Percentiles rank a stretch among this genome's conserved stretches.
Evolutionary conservation across 2,329 filamentous ascomycete species (phyloP).

Genomic region (Sporothrix euskadiensis): DNA sequence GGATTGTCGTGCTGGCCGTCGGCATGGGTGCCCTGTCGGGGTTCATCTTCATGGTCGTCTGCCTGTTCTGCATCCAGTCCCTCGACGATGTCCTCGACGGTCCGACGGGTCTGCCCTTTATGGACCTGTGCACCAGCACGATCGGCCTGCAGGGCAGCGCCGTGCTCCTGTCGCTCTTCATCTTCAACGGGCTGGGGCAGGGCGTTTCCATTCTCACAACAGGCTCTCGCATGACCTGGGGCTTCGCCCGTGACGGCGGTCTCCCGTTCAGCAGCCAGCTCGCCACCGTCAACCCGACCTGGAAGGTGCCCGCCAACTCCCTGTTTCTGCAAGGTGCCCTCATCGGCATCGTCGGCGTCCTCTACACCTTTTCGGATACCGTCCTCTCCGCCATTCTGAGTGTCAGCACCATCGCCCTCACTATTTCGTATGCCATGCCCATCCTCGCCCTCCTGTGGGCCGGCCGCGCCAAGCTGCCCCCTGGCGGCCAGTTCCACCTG

Average conservation of each 20-base stretch:
- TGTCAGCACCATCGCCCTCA: constrained; percentile 58
- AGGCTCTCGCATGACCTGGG: constrained; percentile 43
- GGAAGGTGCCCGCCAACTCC: constrained; percentile 43
- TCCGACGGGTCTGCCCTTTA: constrained; percentile 48
- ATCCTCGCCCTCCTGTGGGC: constrained; percentile 50
- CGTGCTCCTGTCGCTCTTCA: constrained; percentile 47
- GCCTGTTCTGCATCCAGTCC: constrained; percentile 29
- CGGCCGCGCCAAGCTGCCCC: constrained; percentile 55
- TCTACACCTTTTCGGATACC: constrained; percentile 56
- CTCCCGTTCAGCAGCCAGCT: constrained; percentile 46
- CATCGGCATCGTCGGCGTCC: constrained; percentile 28
- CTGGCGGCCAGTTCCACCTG: constrained; percentile 36
- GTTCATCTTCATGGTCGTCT: constrained; percentile 36
- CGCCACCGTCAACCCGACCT: constrained; percentile 40
- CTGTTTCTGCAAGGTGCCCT: constrained; percentile 25
- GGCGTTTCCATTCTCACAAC: constrained; percentile 41
- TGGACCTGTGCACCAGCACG: constrained; percentile 47
- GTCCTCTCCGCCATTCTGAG: constrained; percentile 56
- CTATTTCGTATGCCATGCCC: constrained; percentile 54
- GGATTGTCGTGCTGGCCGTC: constrained; percentile 40
- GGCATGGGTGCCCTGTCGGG: constrained; percentile 40
- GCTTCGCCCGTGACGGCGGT: constrained; percentile 51
- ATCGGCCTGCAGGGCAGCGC: constrained; percentile 41
- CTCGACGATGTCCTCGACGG: constrained; percentile 34
- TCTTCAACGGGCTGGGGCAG: constrained; percentile 48